phyloP scores from a whole-genome alignment of 192 early-diverging fungal genomes.

The Pilaira anomala region DNA sequence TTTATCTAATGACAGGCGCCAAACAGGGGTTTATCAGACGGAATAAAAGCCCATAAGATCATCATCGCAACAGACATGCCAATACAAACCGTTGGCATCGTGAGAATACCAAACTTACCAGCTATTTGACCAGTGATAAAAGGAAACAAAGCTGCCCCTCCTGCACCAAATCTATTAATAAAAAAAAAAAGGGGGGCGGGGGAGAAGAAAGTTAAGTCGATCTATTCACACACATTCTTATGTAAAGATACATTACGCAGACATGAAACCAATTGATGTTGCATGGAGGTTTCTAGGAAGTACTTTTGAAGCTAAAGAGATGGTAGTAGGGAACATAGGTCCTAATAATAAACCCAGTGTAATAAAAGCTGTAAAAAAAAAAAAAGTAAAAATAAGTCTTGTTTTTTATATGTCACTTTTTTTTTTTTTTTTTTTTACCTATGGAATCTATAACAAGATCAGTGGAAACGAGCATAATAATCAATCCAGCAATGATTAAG shows the following conservation, averaged over 20 bases:
- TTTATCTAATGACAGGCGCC: no score
- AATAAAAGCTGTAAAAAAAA: constrained; percentile 8
- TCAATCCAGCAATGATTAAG: constrained; percentile 3
- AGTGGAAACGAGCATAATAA: constrained; percentile 9
- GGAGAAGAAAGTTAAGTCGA: no score
- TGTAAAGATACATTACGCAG: constrained; percentile 15
- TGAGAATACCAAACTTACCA: constrained; percentile 26
- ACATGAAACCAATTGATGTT: constrained; percentile 35
- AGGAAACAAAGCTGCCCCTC: constrained; percentile 33
- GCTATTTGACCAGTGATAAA: constrained; percentile 30
- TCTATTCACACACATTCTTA: background rate
- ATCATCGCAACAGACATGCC: constrained; percentile 19
- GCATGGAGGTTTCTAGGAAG: constrained; percentile 28
- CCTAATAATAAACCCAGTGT: constrained; percentile 22
- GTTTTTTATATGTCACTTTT: no score
- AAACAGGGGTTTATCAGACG: constrained; percentile 7
- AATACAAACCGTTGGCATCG: constrained; percentile 22
- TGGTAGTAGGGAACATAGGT: constrained; percentile 32
- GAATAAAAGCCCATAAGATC: constrained; percentile 19
- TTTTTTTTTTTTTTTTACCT: no score
- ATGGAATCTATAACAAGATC: constrained; percentile 19
- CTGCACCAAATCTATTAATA: constrained; percentile 21
- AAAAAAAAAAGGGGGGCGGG: background rate
- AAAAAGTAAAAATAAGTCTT: no score
- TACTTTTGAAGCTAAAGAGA: constrained; percentile 28